Conservation (phyloP, 192 early-diverging fungal genomes). For the Backusella australiensis region DNA sequence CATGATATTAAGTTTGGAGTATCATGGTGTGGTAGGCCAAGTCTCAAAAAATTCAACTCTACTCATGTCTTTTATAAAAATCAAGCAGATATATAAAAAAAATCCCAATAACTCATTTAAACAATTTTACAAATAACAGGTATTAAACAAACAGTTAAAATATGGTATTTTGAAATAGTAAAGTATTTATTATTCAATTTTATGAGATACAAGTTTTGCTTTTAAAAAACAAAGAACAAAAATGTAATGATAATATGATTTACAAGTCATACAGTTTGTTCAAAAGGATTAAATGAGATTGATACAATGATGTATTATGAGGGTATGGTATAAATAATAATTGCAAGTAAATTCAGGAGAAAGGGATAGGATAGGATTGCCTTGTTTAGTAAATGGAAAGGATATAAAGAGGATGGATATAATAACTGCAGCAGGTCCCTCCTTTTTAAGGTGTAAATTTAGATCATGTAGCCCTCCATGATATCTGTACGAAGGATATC, state of each 20-base stretch:
- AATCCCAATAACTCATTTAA: neutral
- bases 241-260: neutral
- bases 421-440: neutral
- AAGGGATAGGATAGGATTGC: neutral
- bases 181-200: neutral
- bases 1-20: neutral
- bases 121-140: neutral
- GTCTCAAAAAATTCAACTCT: neutral
- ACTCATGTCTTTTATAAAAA: neutral
- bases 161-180: neutral
- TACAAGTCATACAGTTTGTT: neutral
- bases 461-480: conserved; percentile 32
- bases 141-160: neutral
- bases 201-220: neutral
- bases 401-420: conserved; percentile 9
- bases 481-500: conserved; percentile 34
- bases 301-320: conserved; percentile 4
- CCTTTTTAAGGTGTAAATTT: neutral
- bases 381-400: neutral
- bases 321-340: neutral
- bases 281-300: neutral
- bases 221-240: neutral
- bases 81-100: neutral
- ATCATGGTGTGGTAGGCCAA: neutral
- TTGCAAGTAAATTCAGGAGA: neutral